phyloP scores from a whole-genome alignment of 2,329 filamentous ascomycete species.

The Magnaporthiopsis poae region DNA sequence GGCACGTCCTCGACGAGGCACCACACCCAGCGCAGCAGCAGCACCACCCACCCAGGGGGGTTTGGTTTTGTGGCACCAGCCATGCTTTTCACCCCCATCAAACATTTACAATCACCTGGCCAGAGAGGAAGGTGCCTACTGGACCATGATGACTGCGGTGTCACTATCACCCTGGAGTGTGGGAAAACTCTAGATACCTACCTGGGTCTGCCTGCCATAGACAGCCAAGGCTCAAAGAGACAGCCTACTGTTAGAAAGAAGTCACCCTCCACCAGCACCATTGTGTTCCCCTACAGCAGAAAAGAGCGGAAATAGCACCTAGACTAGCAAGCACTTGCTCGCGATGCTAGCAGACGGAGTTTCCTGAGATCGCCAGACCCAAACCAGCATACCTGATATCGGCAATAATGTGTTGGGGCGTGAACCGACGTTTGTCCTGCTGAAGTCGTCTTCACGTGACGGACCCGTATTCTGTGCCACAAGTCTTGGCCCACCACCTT shows the following conservation, averaged over 20 bases:
- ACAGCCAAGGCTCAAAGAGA: neutral
- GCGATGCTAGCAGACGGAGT: neutral
- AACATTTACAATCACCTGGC: too few species aligned
- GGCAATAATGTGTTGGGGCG: too few species aligned
- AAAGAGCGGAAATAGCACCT: neutral
- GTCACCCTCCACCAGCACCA: neutral
- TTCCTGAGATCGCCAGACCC: neutral
- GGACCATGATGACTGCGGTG: neutral
- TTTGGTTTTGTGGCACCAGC: too few species aligned
- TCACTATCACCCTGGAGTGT: neutral
- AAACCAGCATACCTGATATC: too few species aligned
- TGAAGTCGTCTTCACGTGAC: neutral
- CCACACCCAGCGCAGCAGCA: too few species aligned
- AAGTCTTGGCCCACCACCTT: neutral
- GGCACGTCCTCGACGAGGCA: neutral
- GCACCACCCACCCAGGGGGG: neutral
- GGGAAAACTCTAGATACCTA: neutral
- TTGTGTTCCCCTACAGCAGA: neutral
- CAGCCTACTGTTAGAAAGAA: neutral
- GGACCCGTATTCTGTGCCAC: neutral
- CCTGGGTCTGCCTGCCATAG: neutral
- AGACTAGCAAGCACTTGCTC: too few species aligned
- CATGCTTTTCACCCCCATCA: too few species aligned
- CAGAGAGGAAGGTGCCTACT: too few species aligned
- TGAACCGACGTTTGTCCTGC: neutral